Base-by-base conservation (phyloP, 495 filamentous ascomycete genomes). In the Rhypophila decipiens region DNA sequence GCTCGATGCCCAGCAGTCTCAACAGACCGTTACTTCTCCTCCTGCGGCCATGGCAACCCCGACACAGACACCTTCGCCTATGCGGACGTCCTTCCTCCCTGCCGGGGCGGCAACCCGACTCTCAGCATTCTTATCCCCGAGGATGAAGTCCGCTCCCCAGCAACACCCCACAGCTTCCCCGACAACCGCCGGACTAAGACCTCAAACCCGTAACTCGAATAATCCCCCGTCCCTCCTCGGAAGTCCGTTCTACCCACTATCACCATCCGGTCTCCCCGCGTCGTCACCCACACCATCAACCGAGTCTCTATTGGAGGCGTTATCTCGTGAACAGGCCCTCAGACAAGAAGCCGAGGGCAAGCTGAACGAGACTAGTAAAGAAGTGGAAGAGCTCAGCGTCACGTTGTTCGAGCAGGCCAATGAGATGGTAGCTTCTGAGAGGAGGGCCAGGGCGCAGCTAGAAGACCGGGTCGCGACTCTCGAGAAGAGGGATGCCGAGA, bases 371-470 rank as follows among this genome's bases (percentile, higher is more conserved):
- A 84, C 88, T 23, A 84, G 75, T 41, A 74, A 69, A 1, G 93
- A 98, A 69, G 74, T 98, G 12, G 94, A 97, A 64, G 93, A 98
- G 58, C 70, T 98, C 53, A 88, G 81, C 27, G 85, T 82, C 38
- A 79, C 83, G 52, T 71, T 98, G 42, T 98, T 98, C 68, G 82
- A 87, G 61, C 84, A 95, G 66, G 93, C 93, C 15, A 97, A 97
- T 57, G 87, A 95, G 72, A 97, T 98, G 91, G 93, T 98, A 20
- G 88, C 91, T 13, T 70, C 80, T 56, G 93, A 97, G 73, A 74
- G 93, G 38, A 81, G 84, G 60, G 87, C 86, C 27, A 70, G 88
- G 34, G 87, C 85, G 5, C 78, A 76, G 63, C 71, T 97, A 24
- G 89, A 95, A 63, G 84, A 88, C 61, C 63, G 86, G 24, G 78